Percentiles rank a stretch among this genome's conserved stretches.
These are phyloP conservation scores for Ophiostoma perfectum DNA, from an alignment of 2,329 filamentous ascomycete species.

Conservation along the genomic window DNA sequence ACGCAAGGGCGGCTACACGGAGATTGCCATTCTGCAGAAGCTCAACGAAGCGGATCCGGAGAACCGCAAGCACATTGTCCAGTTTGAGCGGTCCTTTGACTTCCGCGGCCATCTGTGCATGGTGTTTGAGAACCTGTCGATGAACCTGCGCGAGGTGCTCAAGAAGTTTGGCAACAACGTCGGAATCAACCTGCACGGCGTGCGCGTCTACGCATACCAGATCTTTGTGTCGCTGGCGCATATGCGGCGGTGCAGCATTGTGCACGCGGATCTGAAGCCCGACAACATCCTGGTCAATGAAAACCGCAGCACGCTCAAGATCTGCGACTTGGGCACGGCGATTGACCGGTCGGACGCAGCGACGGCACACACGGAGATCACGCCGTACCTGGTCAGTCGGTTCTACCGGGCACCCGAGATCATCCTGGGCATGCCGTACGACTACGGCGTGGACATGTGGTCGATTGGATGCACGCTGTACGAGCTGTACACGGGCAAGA, in stretches of 20 bases:
- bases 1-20: slow-evolving; percentile 84
- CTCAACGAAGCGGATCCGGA: slow-evolving; percentile 80
- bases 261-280: slow-evolving; percentile 94
- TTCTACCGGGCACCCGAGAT: slow-evolving; percentile 98
- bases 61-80: slow-evolving; percentile 86
- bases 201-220: slow-evolving; percentile 84
- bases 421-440: slow-evolving; percentile 92
- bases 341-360: slow-evolving; percentile 76
- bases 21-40: slow-evolving; percentile 87
- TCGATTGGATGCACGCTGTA: slow-evolving; percentile 95
- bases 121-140: slow-evolving; percentile 89
- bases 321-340: slow-evolving; percentile 95
- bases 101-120: slow-evolving; percentile 95
- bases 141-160: slow-evolving; percentile 88
- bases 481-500: slow-evolving; percentile 95
- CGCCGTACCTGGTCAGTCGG: slow-evolving; percentile 89
- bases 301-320: slow-evolving; percentile 76
- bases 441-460: slow-evolving; percentile 95
- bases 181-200: slow-evolving; percentile 82
- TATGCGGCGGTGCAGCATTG: slow-evolving; percentile 84
- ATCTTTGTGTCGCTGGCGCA: slow-evolving; percentile 87
- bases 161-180: slow-evolving; percentile 95
- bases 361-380: slow-evolving; percentile 72
- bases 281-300: slow-evolving; percentile 96
- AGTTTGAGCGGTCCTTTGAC: slow-evolving; percentile 80